Percentiles rank a stretch among this genome's conserved stretches.
These are phyloP conservation scores for Pholiota microspora DNA, from an alignment of 768 basidiomycete species.

Conservation along the genomic window DNA sequence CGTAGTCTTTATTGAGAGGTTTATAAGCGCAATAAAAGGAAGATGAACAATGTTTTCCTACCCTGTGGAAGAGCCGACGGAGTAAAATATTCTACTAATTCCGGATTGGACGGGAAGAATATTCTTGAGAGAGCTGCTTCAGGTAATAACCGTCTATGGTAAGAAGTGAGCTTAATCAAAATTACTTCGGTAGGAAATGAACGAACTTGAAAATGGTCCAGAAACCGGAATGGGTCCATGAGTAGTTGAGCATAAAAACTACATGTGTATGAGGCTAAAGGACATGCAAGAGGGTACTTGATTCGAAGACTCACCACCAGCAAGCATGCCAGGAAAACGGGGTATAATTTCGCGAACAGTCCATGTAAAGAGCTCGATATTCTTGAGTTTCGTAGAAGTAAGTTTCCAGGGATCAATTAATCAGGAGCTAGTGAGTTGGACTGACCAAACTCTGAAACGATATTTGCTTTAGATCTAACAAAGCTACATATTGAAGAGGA, in stretches of 20 bases:
- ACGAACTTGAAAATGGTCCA: constrained; percentile 68
- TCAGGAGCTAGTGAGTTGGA: constrained; percentile 14
- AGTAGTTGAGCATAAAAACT: constrained; percentile 75
- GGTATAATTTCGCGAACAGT: constrained; percentile 64
- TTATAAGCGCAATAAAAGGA: constrained; percentile 14
- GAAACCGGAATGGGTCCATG: constrained; percentile 68
- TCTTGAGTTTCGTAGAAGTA: constrained; percentile 31
- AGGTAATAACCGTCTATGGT: constrained; percentile 59
- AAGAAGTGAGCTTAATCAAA: constrained; percentile 2
- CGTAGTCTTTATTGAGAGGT: constrained; percentile 53
- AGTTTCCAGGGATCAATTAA: too few relatives aligned
- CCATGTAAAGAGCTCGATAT: constrained; percentile 63
- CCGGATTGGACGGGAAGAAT: constrained; percentile 59
- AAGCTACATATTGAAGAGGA: constrained; percentile 61
- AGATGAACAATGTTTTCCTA: constrained; percentile 24
- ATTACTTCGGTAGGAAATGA: constrained; percentile 7
- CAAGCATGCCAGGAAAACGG: constrained; percentile 74
- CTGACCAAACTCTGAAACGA: constrained; percentile 59
- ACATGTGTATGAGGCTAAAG: constrained; percentile 11
- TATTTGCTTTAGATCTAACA: constrained; percentile 61
- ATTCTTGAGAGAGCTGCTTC: constrained; percentile 56
- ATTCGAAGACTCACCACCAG: constrained; percentile 48
- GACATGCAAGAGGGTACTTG: background rate
- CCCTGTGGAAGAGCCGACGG: constrained; percentile 57
- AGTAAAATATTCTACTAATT: constrained; percentile 55